Evolutionary conservation across 176 grass and related monocot species (phyloP).

Genomic region (Triticum aestivum): DNA sequence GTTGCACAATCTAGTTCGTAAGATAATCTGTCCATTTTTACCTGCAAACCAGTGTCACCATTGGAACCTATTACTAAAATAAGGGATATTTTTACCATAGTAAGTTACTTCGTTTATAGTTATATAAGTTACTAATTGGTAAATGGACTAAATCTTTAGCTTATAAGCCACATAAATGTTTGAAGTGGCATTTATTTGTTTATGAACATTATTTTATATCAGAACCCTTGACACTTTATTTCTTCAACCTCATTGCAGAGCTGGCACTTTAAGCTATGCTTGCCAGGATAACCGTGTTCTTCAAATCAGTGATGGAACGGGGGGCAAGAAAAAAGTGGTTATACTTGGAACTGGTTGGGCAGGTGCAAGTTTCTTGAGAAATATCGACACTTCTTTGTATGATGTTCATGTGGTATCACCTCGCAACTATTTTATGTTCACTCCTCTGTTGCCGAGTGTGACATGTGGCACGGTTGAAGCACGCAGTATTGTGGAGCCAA

Average conservation of each 20-base stretch:
- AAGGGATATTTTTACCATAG: not conserved
- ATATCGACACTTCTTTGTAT: constrained; percentile 82
- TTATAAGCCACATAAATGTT: not conserved
- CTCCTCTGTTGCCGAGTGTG: constrained; percentile 84
- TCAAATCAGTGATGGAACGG: constrained; percentile 43
- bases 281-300: constrained; percentile 43
- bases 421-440: constrained; percentile 96
- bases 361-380: constrained; percentile 83
- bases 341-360: constrained; percentile 96
- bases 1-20: not conserved
- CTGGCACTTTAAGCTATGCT: constrained; percentile 68
- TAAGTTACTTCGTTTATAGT: not conserved
- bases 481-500: constrained; percentile 87
- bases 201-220: not conserved
- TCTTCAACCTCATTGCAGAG: constrained; percentile 45
- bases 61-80: not conserved
- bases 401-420: constrained; percentile 94
- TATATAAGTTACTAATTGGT: not conserved
- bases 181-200: not conserved
- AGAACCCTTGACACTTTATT: not conserved
- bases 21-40: not conserved
- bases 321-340: constrained; percentile 79
- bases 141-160: not conserved
- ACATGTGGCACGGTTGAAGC: constrained; percentile 96
- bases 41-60: not conserved